These are phyloP conservation scores for Aspergillus sp. DNA, from an alignment of 2,329 filamentous ascomycete genomes.

Conservation along the genomic window DNA sequence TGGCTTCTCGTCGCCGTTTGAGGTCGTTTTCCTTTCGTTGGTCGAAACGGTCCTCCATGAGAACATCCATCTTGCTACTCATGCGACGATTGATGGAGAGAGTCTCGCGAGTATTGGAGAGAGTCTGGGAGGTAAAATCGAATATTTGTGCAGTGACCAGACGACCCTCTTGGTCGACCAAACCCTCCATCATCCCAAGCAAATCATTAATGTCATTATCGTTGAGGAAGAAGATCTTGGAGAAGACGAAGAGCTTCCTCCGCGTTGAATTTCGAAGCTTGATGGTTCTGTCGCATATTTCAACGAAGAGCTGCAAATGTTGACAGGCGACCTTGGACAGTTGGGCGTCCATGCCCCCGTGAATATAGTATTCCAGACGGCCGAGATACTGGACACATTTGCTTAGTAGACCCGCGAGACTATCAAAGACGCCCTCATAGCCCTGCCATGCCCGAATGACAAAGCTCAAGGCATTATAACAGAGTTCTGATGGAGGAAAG, in stretches of 20 bases:
- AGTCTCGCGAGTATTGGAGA: conserved; percentile 6
- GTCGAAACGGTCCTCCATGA: conserved; percentile 10
- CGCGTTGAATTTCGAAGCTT: conserved; percentile 10
- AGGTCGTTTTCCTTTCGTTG: conserved; percentile 9
- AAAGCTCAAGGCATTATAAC: conserved; percentile 16
- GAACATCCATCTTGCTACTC: conserved; percentile 11
- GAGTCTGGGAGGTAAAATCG: conserved; percentile 8
- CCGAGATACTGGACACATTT: conserved; percentile 10
- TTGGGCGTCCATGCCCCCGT: conserved; percentile 11
- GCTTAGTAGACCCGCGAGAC: conserved; percentile 11
- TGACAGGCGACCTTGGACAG: conserved; percentile 13
- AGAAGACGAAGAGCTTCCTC: conserved; percentile 7
- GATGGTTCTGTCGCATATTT: conserved; percentile 13
- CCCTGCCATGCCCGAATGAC: conserved; percentile 16
- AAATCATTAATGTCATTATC: conserved; percentile 14
- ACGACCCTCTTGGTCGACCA: conserved; percentile 11
- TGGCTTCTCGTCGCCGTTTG: conserved; percentile 4
- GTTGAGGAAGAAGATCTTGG: conserved; percentile 14
- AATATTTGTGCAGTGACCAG: conserved; percentile 13
- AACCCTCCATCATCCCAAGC: conserved; percentile 10
- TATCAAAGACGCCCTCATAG: conserved; percentile 16
- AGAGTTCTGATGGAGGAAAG: conserved; percentile 14
- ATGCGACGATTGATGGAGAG: conserved; percentile 8
- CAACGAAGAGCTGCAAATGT: conserved; percentile 15
- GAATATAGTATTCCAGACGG: conserved; percentile 13